A percentile compares a stretch with the other conserved stretches of the same genome.
Conservation (phyloP, 306 rosid genomes). For the Sesbania bispinosa region DNA sequence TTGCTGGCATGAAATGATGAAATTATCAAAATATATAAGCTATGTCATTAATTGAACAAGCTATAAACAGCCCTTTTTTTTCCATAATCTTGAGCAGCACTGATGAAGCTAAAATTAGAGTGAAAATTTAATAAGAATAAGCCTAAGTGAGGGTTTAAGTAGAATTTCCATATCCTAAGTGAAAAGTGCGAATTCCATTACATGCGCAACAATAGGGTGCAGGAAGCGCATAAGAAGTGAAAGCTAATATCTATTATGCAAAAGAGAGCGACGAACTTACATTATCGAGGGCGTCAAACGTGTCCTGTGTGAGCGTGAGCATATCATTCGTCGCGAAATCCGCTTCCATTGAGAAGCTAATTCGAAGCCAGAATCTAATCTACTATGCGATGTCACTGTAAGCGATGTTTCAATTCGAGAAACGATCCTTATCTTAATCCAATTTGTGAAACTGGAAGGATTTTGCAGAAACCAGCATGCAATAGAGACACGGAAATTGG, state of each 20-base stretch:
- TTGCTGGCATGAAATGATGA: neutral
- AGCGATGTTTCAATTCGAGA: neutral
- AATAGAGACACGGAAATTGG: neutral
- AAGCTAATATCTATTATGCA: neutral
- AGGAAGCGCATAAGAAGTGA: neutral
- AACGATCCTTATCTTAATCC: neutral
- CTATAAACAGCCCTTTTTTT: neutral
- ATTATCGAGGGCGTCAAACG: conserved; percentile 41
- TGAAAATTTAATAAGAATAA: neutral
- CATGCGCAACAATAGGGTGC: neutral
- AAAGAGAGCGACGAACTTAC: conserved; percentile 46
- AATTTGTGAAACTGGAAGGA: neutral
- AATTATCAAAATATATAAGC: neutral
- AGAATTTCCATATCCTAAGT: neutral
- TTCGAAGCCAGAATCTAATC: conserved; percentile 28
- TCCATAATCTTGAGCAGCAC: neutral
- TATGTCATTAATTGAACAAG: neutral
- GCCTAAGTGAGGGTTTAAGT: conserved; percentile 20
- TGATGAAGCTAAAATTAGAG: neutral
- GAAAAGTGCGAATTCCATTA: conserved; percentile 13
- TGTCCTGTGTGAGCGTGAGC: conserved; percentile 45
- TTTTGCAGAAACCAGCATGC: neutral
- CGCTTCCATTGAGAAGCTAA: conserved; percentile 47
- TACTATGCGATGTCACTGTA: neutral
- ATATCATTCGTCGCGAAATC: conserved; percentile 55